Base-by-base conservation (phyloP, 2,329 filamentous ascomycete genomes). In the Fusarium marasasianum region DNA sequence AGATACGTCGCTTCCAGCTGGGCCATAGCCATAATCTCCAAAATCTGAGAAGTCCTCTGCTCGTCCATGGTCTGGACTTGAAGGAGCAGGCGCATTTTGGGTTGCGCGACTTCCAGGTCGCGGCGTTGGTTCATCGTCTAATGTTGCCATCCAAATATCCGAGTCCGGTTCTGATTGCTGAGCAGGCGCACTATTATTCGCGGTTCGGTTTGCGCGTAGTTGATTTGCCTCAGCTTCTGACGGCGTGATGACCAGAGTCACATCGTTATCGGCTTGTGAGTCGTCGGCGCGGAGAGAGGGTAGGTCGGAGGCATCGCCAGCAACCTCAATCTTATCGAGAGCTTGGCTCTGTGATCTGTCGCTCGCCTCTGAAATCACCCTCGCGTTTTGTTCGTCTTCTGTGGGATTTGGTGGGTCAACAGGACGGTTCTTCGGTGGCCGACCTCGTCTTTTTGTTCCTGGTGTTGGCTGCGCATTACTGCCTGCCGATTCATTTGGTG, bases 131-230 rank as follows among this genome's bases (percentile, higher is more conserved):
- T 84, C 79, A 45, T 86, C 79, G 3, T 82, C 83, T 43, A 85
- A 50, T 12, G 83, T 83, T 35, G 81, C 81, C 76, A 87, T 83
- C 86, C 86, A 87, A 26, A 87, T 83, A 73, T 87, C 86, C 1
- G 84, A 84, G 17, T 74, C 72, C 22, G 68, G 58, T 41, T 84
- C 82, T 18, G 78, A 72, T 26, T 79, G 80, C 35, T 69, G 69
- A 7, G 71, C 80, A 31, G 78, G 62, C 31, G 78, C 79, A 35
- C 59, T 69, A 20, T 62, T 57, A 17, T 60, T 59, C 5, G 58
- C 57, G 20, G n/a, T 40, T 48, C 50, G 72, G 9, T 70, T 75
- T 40, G 51, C 58, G 47, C 59, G 69, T 26, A 57, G 35, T 35
- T 47, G 66, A 22, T 63, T 44, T 41, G 61, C 68, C 33, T 67